phyloP scores from a whole-genome alignment of 768 basidiomycete species.

The Phylloporus arenicola region DNA sequence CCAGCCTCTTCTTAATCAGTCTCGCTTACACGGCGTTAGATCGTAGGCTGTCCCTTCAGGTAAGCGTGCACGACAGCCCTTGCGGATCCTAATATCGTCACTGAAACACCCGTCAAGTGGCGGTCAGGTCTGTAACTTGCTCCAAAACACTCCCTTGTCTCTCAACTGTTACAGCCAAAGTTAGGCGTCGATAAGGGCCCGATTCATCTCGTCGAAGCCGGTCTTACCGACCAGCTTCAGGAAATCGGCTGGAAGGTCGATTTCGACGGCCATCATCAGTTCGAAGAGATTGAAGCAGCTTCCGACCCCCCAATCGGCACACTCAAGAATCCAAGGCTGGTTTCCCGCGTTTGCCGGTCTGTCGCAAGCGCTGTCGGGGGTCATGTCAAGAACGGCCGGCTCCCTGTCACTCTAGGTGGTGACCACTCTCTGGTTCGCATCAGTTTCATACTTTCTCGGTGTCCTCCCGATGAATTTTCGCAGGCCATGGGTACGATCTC shows the following conservation, averaged over 20 bases:
- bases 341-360: conserved; percentile 74
- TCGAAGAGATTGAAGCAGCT: conserved; percentile 62
- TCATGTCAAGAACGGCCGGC: conserved; percentile 70
- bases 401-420: conserved; percentile 90
- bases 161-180: conserved; percentile 46
- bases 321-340: conserved; percentile 86
- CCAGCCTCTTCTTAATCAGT: neutral
- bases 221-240: conserved; percentile 71
- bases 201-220: conserved; percentile 83
- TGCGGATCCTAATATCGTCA: conserved; percentile 7
- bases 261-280: conserved; percentile 88
- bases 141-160: conserved; percentile 10
- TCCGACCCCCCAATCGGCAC: conserved; percentile 69
- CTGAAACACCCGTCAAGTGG: conserved; percentile 20
- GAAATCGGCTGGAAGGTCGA: conserved; percentile 83
- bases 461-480: neutral
- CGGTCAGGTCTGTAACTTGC: conserved; percentile 22
- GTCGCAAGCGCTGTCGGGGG: conserved; percentile 73
- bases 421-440: conserved; percentile 84
- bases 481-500: conserved; percentile 92
- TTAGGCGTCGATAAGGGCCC: conserved; percentile 84
- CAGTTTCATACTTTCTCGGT: conserved; percentile 2
- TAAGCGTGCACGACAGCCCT: conserved; percentile 32
- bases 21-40: conserved; percentile 39
- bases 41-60: conserved; percentile 97